These are phyloP conservation scores for Nephelium lappaceum DNA, from an alignment of 345 rosid species.

Conservation along the genomic window DNA sequence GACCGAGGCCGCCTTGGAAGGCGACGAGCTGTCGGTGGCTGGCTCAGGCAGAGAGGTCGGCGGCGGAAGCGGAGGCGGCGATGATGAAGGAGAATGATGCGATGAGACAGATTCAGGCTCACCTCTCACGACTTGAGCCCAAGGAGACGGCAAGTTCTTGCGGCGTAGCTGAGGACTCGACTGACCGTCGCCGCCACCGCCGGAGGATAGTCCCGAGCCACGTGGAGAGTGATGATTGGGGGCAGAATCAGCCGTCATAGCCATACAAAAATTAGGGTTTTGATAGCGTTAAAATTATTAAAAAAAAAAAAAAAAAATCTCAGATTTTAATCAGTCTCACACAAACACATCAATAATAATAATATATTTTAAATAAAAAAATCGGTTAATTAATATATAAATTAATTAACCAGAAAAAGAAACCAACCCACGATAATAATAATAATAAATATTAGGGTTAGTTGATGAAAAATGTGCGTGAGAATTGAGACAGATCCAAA, in stretches of 20 bases:
- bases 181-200: slow-evolving; percentile 18
- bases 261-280: slow-evolving; percentile 40
- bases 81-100: slow-evolving; percentile 28
- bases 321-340: slow-evolving; percentile 10
- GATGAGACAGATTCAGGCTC: slow-evolving; percentile 32
- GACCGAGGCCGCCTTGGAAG: slow-evolving; percentile 27
- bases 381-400: background rate
- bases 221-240: slow-evolving; percentile 39
- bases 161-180: slow-evolving; percentile 39
- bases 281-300: background rate
- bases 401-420: slow-evolving; percentile 12
- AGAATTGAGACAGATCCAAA: slow-evolving; percentile 25
- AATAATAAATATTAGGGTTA: background rate
- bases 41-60: slow-evolving; percentile 26
- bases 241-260: slow-evolving; percentile 51
- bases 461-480: background rate
- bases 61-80: slow-evolving; percentile 22
- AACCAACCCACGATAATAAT: background rate
- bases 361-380: background rate
- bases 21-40: slow-evolving; percentile 23
- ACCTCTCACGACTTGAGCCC: slow-evolving; percentile 49
- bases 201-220: slow-evolving; percentile 19
- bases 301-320: background rate
- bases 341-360: slow-evolving; percentile 12
- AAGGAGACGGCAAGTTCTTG: slow-evolving; percentile 38